These are phyloP conservation scores for Beauveria australis DNA, from an alignment of 2,329 filamentous ascomycete species.

Conservation along the genomic window DNA sequence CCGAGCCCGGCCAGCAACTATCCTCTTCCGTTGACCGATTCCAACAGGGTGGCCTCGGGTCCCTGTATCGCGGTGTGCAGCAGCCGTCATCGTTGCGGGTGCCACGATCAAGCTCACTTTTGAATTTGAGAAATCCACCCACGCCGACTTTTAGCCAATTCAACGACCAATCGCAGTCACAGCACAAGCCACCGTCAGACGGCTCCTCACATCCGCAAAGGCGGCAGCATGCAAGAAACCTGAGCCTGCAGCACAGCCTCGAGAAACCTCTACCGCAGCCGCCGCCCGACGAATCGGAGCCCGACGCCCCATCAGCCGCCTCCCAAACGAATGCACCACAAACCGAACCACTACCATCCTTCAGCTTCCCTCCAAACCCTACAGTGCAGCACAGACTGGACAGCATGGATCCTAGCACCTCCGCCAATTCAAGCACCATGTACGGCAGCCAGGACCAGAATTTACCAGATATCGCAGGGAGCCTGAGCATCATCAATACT, in stretches of 20 bases:
- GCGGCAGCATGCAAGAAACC: conserved; percentile 42
- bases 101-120: conserved; percentile 7
- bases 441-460: conserved; percentile 8
- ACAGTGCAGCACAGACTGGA: neutral
- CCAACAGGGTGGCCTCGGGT: neutral
- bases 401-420: conserved; percentile 1
- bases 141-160: neutral
- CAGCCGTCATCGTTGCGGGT: neutral
- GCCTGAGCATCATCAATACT: conserved; percentile 1
- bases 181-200: conserved; percentile 11
- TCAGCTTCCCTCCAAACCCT: neutral
- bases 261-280: conserved; percentile 49
- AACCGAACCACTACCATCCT: conserved; percentile 17
- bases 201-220: neutral
- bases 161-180: neutral
- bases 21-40: conserved; percentile 5
- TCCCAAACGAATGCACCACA: conserved; percentile 16
- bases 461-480: neutral
- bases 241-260: conserved; percentile 49
- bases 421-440: neutral
- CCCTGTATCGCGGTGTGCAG: conserved; percentile 5
- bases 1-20: neutral
- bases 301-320: neutral
- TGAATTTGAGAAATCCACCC: conserved; percentile 1
- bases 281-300: conserved; percentile 24